phyloP scores from a whole-genome alignment of 352 stramenopile species.

The Nothophytophthora sp. region DNA sequence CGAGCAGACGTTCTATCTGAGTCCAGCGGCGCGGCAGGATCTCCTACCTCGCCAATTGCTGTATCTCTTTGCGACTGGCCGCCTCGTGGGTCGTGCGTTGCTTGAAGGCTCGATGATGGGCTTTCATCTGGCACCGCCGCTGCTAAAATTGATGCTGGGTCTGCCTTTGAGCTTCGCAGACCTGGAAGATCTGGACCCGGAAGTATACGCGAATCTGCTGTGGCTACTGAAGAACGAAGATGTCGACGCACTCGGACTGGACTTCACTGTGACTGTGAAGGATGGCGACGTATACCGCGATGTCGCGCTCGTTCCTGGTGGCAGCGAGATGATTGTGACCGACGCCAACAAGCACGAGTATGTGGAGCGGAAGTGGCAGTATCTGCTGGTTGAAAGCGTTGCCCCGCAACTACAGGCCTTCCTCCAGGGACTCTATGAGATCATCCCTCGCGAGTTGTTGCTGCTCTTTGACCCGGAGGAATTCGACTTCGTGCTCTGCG shows the following conservation, averaged over 20 bases:
- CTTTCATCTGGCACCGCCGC: slow-evolving; percentile 77
- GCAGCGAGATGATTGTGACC: slow-evolving; percentile 86
- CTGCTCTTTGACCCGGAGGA: slow-evolving; percentile 87
- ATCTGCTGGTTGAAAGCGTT: slow-evolving; percentile 96
- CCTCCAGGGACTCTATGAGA: slow-evolving; percentile 95
- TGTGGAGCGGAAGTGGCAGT: slow-evolving; percentile 94
- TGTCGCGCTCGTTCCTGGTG: slow-evolving; percentile 82
- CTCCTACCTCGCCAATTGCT: slow-evolving; percentile 93
- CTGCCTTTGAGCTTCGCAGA: slow-evolving; percentile 90
- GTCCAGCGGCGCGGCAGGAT: no score
- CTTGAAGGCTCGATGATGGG: slow-evolving; percentile 95
- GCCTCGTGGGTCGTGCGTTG: slow-evolving; percentile 95
- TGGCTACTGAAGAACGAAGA: slow-evolving; percentile 87
- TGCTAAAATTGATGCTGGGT: slow-evolving; percentile 86
- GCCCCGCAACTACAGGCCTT: slow-evolving; percentile 92
- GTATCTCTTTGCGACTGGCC: slow-evolving; percentile 97
- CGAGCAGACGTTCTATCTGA: slow-evolving; percentile 43
- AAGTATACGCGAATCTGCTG: slow-evolving; percentile 82
- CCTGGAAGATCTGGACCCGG: slow-evolving; percentile 88
- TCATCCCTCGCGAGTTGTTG: slow-evolving; percentile 92
- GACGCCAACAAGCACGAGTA: slow-evolving; percentile 99
- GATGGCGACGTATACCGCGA: slow-evolving; percentile 75
- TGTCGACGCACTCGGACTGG: slow-evolving; percentile 72
- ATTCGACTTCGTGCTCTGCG: slow-evolving; percentile 80
- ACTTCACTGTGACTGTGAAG: slow-evolving; percentile 88